Evolutionary conservation across 768 basidiomycete genomes (phyloP).

Genomic region (Kwoniella sp.): DNA sequence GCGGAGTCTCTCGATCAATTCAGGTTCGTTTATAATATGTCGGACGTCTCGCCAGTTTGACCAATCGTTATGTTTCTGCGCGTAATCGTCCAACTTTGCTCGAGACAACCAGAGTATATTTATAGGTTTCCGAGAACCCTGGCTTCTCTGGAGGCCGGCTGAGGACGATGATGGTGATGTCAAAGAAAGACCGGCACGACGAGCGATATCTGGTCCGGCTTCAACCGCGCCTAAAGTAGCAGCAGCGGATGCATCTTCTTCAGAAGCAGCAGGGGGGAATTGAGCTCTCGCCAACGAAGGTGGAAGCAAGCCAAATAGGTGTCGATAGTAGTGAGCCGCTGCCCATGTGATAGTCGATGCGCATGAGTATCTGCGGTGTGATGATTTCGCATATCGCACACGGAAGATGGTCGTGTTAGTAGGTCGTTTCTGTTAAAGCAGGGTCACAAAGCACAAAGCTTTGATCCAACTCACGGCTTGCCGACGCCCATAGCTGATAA

Average conservation of each 20-base stretch:
- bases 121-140: slow-evolving; percentile 26
- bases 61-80: slow-evolving; percentile 43
- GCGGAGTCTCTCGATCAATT: slow-evolving; percentile 31
- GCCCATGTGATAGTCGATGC: slow-evolving; percentile 51
- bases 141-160: background rate
- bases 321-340: slow-evolving; percentile 51
- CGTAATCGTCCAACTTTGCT: slow-evolving; percentile 45
- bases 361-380: slow-evolving; percentile 27
- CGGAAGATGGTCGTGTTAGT: background rate
- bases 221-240: slow-evolving; percentile 2
- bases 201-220: slow-evolving; percentile 6
- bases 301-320: slow-evolving; percentile 46
- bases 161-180: background rate
- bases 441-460: no score
- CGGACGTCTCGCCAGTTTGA: slow-evolving; percentile 48
- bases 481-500: slow-evolving; percentile 47
- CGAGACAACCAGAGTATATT: slow-evolving; percentile 53
- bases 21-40: slow-evolving; percentile 49
- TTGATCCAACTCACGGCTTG: slow-evolving; percentile 3
- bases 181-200: background rate
- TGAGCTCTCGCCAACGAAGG: slow-evolving; percentile 7
- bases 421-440: no score
- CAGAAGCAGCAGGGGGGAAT: background rate
- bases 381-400: background rate
- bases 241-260: slow-evolving; percentile 3